Evolutionary conservation across 345 rosid species (phyloP), one percentile per base, ranked within the genome.

Genomic region (Murraya koenigii): DNA sequence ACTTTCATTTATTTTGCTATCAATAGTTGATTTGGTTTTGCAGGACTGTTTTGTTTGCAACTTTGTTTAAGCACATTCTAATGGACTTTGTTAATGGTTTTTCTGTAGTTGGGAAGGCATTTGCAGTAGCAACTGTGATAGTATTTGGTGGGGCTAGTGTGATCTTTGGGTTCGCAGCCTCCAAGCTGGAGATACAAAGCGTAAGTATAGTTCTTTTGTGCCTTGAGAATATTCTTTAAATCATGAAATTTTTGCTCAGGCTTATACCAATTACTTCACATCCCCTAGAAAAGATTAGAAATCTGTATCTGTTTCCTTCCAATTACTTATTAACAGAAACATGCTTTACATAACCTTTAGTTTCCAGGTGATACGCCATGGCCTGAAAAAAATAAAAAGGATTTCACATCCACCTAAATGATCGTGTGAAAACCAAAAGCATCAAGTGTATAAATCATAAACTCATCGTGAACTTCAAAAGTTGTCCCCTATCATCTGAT

Each of bases 41-140:
- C 20, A 44, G 47, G 56, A 5, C 36, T 59, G 67, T 32, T 23
- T 14, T 17, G 17, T 32, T 74, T 41, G 77, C 11, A 1, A 25
- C 66, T 41, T 15, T 44, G 26, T n/a, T 13, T 72, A 25, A 36
- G 65, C 8, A 13, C 32, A 8, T 59, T n/a, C 25, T 32, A 20
- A 17, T 33, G 41, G n/a, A 15, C 41, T 64, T 22, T 66, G 38
- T 59, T 59, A 72, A 13, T 76, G 39, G 30, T 66, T 32, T 66
- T 49, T 55, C 39, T 69, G 59, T 77, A 95, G 99, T 92, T 80
- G 96, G 97, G 67, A 92, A 88, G 84, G 99, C 98, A 64, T 95
- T 93, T 86, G 88, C 87, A 60, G 89, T 84, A 26, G 97, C 97
- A 19, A 95, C 96, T 59, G 84, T 78, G 15, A 25, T 91, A 76